Conservation (phyloP, 305 asterid species). For the Fraxinus platypoda region DNA sequence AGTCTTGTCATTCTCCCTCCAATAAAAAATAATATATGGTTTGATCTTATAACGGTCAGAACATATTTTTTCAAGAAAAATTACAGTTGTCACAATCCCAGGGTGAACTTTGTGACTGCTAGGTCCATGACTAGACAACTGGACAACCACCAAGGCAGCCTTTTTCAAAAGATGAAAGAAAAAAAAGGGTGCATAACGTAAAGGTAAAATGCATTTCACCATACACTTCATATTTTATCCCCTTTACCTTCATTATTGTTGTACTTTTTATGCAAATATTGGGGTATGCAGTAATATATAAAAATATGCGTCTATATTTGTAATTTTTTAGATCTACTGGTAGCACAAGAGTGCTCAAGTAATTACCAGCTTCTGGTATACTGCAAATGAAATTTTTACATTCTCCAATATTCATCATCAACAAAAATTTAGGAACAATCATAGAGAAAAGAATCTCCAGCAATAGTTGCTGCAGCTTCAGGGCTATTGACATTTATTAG, state of each 20-base stretch:
- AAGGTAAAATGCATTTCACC: not conserved
- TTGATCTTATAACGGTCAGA: not conserved
- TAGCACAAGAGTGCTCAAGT: not conserved
- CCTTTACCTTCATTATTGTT: not conserved
- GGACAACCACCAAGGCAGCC: not conserved
- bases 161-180: not conserved
- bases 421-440: not conserved
- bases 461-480: not conserved
- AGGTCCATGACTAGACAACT: not conserved
- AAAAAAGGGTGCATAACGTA: not conserved
- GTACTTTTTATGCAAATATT: not conserved
- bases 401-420: not conserved
- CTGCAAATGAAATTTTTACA: not conserved
- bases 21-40: not conserved
- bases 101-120: not conserved
- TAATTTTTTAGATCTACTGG: not conserved
- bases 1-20: not conserved
- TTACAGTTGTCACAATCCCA: not conserved
- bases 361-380: not conserved
- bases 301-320: not conserved
- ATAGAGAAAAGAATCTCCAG: not conserved
- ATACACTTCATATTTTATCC: not conserved
- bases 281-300: not conserved
- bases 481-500: not conserved
- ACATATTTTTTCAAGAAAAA: not conserved